phyloP scores from a whole-genome alignment of 495 filamentous ascomycete species.

The Xylaria cubensis region DNA sequence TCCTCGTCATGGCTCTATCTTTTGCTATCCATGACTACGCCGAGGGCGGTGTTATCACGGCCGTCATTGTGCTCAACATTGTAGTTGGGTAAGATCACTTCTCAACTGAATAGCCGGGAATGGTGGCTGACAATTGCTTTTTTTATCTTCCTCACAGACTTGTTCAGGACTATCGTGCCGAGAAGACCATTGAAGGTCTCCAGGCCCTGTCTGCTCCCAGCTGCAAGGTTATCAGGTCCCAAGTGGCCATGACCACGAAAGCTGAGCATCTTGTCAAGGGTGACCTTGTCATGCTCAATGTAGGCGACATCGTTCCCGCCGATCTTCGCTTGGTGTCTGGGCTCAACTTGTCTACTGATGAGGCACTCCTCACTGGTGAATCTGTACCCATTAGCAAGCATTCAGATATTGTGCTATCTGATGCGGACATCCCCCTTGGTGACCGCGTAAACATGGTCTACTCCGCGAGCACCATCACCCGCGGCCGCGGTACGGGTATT shows the following conservation, averaged over 20 bases:
- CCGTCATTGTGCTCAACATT: slow-evolving; percentile 76
- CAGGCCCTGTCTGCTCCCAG: slow-evolving; percentile 70
- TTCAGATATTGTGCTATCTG: slow-evolving; percentile 43
- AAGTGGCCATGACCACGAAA: slow-evolving; percentile 61
- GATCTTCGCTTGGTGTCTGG: slow-evolving; percentile 71
- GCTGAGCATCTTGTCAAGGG: slow-evolving; percentile 71
- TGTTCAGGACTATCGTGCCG: slow-evolving; percentile 74
- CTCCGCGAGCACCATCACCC: slow-evolving; percentile 73
- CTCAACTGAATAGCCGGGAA: neutral
- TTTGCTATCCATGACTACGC: slow-evolving; percentile 77
- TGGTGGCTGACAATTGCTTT: neutral
- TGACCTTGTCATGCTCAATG: slow-evolving; percentile 72
- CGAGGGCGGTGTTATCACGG: slow-evolving; percentile 76
- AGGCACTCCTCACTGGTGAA: slow-evolving; percentile 79
- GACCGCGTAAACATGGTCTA: slow-evolving; percentile 76
- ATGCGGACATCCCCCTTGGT: slow-evolving; percentile 63
- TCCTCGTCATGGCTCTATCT: slow-evolving; percentile 76
- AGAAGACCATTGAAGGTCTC: slow-evolving; percentile 76
- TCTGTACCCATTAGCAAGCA: slow-evolving; percentile 73
- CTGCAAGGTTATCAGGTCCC: slow-evolving; percentile 67
- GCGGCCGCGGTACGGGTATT: slow-evolving; percentile 71
- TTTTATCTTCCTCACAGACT: slow-evolving; percentile 50
- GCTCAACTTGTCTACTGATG: slow-evolving; percentile 76
- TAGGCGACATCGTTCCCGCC: slow-evolving; percentile 74
- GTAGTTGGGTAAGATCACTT: slow-evolving; percentile 61